A percentile compares a stretch with the other conserved stretches of the same genome.
These are phyloP conservation scores for Aphanocladium album DNA, from an alignment of 2,329 filamentous ascomycete genomes.

Conservation along the genomic window DNA sequence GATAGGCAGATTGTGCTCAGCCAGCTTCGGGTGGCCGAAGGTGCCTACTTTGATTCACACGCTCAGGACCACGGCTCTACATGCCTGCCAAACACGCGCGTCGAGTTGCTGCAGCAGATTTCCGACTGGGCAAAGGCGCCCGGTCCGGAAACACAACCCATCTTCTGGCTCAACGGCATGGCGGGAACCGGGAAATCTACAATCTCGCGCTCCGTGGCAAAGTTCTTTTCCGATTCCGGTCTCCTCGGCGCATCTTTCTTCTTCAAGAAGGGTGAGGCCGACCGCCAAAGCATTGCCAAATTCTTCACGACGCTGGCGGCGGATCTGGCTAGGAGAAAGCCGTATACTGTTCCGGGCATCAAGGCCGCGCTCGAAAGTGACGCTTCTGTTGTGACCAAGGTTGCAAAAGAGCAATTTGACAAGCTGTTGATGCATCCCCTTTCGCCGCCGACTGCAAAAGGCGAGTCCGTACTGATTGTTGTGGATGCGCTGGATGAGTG, in stretches of 20 bases:
- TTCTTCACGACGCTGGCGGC: conserved; percentile 35
- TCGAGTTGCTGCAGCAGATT: conserved; percentile 23
- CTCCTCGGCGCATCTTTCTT: conserved; percentile 20
- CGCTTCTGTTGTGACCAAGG: not conserved
- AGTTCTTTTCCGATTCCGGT: not conserved
- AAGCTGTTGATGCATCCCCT: not conserved
- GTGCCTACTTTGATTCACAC: conserved; percentile 30
- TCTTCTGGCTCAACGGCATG: conserved; percentile 31
- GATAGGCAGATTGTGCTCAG: conserved; percentile 14
- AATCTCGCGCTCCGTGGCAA: conserved; percentile 27
- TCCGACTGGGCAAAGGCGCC: conserved; percentile 20
- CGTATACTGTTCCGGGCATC: conserved; percentile 9
- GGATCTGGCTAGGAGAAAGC: conserved; percentile 26
- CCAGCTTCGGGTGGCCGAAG: conserved; percentile 19
- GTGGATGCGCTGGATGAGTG: conserved; percentile 12
- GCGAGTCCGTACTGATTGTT: not conserved
- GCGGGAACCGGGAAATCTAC: conserved; percentile 33
- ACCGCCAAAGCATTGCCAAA: conserved; percentile 28
- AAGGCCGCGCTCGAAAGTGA: not conserved
- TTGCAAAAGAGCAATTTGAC: not conserved
- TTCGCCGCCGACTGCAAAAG: conserved; percentile 11
- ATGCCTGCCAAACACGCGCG: conserved; percentile 19
- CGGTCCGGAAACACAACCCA: conserved; percentile 6
- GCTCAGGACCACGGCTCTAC: conserved; percentile 26
- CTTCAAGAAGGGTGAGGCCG: conserved; percentile 28